Evolutionary conservation across 164 flowering plant species (phyloP).

Genomic region (Sextonia rubra): DNA sequence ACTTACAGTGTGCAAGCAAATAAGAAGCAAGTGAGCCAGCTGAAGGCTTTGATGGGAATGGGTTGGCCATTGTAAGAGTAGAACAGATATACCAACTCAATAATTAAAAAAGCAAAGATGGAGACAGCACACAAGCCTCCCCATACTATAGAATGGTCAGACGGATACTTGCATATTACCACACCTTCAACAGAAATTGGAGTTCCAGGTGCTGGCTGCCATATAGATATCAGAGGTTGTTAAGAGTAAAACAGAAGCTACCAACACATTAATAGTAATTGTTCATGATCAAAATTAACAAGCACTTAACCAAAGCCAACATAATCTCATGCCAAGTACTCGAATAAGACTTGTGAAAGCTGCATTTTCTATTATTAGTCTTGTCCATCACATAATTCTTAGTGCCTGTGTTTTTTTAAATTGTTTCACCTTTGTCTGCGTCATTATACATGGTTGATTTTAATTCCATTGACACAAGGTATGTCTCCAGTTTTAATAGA

Average conservation of each 20-base stretch:
- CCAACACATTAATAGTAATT: too few relatives aligned
- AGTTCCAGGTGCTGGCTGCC: slow-evolving; percentile 55
- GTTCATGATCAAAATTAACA: too few relatives aligned
- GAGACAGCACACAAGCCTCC: slow-evolving; percentile 44
- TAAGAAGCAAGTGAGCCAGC: slow-evolving; percentile 51
- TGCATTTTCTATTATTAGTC: too few relatives aligned
- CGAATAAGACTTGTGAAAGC: too few relatives aligned
- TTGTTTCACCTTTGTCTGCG: too few relatives aligned
- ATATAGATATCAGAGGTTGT: neutral
- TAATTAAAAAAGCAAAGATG: slow-evolving; percentile 29
- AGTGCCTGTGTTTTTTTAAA: too few relatives aligned
- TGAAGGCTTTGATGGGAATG: slow-evolving; percentile 53
- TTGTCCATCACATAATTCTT: too few relatives aligned
- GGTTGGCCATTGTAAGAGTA: slow-evolving; percentile 67
- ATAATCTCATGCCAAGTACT: too few relatives aligned
- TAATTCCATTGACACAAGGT: too few relatives aligned
- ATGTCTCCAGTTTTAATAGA: too few relatives aligned
- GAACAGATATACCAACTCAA: slow-evolving; percentile 46
- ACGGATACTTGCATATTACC: slow-evolving; percentile 57
- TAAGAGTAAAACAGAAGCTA: neutral
- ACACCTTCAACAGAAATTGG: slow-evolving; percentile 33
- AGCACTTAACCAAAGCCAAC: too few relatives aligned
- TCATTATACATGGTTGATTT: too few relatives aligned
- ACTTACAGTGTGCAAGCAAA: slow-evolving; percentile 70
- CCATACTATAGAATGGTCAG: slow-evolving; percentile 54